Base-by-base conservation (phyloP, 352 stramenopile species). In the Phytophthora hybrid region DNA sequence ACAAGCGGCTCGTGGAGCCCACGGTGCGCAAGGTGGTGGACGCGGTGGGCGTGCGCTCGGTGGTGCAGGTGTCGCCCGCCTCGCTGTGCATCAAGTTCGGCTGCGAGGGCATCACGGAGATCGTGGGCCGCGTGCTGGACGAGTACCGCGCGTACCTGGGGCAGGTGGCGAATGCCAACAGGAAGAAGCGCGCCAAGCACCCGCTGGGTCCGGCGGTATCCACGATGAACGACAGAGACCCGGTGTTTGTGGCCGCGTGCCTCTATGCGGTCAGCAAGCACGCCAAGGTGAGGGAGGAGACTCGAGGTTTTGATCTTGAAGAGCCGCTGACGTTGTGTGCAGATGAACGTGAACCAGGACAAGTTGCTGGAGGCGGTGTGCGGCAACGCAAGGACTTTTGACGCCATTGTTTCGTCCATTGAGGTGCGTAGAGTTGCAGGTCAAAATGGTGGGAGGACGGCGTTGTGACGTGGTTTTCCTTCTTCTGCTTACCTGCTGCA, bases 41-140 rank as follows among this genome's bases (percentile, higher is more conserved):
- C 59, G 79, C 78, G 4, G 80, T 93, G 34, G 79, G 80, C 55
- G 77, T 84, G 21, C 69, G 72, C 16, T 78, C 78, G 3, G 74
- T 89, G 10, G 70, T 91, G 8, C 76, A 85, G 65, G 79, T 79
- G 21, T 85, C 83, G 3, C 80, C 85, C 4, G 69, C 81, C 5
- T 81, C 84, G 8, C 73, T 94, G 8, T 94, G 87, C 54, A 90
- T 94, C 66, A 87, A 89, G 26, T 90, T 92, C 39, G 87, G 87
- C 46, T 94, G 87, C 46, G 82, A 88, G 44, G 76, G 69, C 18
- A 85, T 94, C 59, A 83, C 82, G 16, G 85, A 92, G 66, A 80
- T 88, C 53, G 85, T 93, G 6, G 69, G 77, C 21, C 82, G 78
- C 54, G 84, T 94, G 41, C 73, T 88, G 57, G 76, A 75, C 31